Evolutionary conservation across 257 asterid genomes (phyloP), one percentile per base, ranked within the genome.

Genomic region (Nicotiana tomentosiformis): DNA sequence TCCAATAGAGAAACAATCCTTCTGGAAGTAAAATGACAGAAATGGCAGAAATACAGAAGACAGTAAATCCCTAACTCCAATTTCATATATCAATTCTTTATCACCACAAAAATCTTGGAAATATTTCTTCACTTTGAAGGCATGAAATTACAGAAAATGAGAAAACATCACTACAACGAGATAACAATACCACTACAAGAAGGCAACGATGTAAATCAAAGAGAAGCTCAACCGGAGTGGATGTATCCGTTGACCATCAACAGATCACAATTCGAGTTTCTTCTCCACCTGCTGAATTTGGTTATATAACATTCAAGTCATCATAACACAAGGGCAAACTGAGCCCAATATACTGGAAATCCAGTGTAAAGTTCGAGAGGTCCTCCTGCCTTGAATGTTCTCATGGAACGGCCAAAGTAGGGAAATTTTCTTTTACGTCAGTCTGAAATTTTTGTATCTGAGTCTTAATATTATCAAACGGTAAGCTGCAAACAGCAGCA

Each of bases 251-350:
- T 17, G 23, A 56, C 20, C 62, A 56, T 56, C 10, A 39, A 43
- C 51, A 81, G 78, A 81, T 87, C 83, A 95, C 82, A 95, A 77
- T 33, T 98, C 97, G 4, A 86, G 9, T 7, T 86, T 18, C 83
- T 88, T 89, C 92, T 95, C 84, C 12, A 89, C 35, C 80, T 93
- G 92, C 90, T 91, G 91, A 86, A 95, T 90, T 87, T 94, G 98
- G 89, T 90, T 91, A 77, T 93, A 88, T 92, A 89, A 93, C 82
- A 96, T 94, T 96, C 97, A 92, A 60, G 98, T 94, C 98, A 94
- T 90, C 99, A 96, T 94, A 90, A 96, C 98, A 67, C 91, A 98
- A 67, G 97, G 99, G 57, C 96, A 93, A 62, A 96, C 86, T 97
- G 86, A 68, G 93, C 89, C 68, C 98, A 94, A 76, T 96, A 94